phyloP scores from a whole-genome alignment of 73 alveolate genomes.

The Paramecium sonneborni region DNA sequence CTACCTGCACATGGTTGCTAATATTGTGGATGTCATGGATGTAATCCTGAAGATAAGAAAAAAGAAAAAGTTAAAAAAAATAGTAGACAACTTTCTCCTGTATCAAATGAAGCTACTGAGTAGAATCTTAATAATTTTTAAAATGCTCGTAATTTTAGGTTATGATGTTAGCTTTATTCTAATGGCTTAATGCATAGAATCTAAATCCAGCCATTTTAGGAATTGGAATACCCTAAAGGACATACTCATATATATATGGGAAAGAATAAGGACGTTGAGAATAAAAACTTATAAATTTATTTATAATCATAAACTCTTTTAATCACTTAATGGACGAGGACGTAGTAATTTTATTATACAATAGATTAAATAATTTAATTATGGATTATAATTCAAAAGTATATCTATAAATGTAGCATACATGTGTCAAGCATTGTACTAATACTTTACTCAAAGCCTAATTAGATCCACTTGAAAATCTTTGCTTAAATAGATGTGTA shows the following conservation, averaged over 20 bases:
- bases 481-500: background rate
- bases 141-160: background rate
- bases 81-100: background rate
- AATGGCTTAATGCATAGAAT: background rate
- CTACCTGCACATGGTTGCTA: conserved; percentile 84
- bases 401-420: background rate
- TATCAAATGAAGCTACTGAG: background rate
- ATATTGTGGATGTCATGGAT: conserved; percentile 88
- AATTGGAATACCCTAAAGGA: conserved; percentile 41
- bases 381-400: background rate
- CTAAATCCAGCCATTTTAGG: background rate
- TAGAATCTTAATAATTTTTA: conserved; percentile 4
- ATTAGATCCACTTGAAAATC: background rate
- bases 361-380: background rate
- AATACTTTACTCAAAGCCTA: background rate
- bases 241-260: conserved; percentile 22
- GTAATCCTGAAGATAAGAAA: conserved; percentile 89
- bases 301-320: background rate
- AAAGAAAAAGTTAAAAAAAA: conserved; percentile 55
- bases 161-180: background rate
- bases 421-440: conserved; percentile 26
- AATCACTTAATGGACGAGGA: background rate
- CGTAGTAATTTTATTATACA: background rate
- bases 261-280: background rate
- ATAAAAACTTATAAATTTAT: background rate